Evolutionary conservation across 2,329 filamentous ascomycete genomes (phyloP).

Genomic region (Coccinonectria pachysandricola): DNA sequence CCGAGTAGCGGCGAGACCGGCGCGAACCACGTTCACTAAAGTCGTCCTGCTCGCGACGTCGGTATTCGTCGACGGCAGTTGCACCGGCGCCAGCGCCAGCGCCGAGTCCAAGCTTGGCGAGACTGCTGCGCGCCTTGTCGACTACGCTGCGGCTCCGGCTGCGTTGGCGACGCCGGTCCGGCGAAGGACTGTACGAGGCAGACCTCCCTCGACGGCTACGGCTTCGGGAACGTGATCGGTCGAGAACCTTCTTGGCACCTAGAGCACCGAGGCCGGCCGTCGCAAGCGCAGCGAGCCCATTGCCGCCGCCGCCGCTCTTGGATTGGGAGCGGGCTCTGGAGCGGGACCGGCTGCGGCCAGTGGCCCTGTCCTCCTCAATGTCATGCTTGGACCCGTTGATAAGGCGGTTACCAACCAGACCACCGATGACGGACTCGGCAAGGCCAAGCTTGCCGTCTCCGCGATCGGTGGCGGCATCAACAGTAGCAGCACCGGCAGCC

Average conservation of each 20-base stretch:
- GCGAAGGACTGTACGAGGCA: conserved; percentile 33
- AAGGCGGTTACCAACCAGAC: conserved; percentile 74
- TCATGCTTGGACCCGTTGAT: conserved; percentile 67
- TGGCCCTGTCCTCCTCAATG: conserved; percentile 50
- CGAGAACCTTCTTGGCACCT: conserved; percentile 49
- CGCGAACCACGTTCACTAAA: conserved; percentile 32
- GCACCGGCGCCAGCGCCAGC: conserved; percentile 34
- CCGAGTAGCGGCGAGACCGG: conserved; percentile 30
- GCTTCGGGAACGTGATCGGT: conserved; percentile 42
- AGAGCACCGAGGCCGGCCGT: conserved; percentile 52
- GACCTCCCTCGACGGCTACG: conserved; percentile 43
- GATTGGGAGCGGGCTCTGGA: conserved; percentile 52
- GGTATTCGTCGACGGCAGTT: conserved; percentile 26
- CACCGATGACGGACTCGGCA: conserved; percentile 78
- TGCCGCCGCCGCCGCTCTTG: conserved; percentile 29
- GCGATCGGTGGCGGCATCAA: conserved; percentile 65
- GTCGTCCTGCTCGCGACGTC: conserved; percentile 33
- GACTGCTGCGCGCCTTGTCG: conserved; percentile 48
- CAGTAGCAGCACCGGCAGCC: conserved; percentile 73
- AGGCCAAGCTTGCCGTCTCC: conserved; percentile 76
- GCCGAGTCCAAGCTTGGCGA: conserved; percentile 52
- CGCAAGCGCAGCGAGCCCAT: conserved; percentile 51
- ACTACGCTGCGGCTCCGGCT: conserved; percentile 57
- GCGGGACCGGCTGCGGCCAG: conserved; percentile 58
- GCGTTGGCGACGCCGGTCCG: conserved; percentile 33